These are phyloP conservation scores for Zancudomyces culisetae DNA, from an alignment of 371 early-diverging fungal species.

Conservation along the genomic window DNA sequence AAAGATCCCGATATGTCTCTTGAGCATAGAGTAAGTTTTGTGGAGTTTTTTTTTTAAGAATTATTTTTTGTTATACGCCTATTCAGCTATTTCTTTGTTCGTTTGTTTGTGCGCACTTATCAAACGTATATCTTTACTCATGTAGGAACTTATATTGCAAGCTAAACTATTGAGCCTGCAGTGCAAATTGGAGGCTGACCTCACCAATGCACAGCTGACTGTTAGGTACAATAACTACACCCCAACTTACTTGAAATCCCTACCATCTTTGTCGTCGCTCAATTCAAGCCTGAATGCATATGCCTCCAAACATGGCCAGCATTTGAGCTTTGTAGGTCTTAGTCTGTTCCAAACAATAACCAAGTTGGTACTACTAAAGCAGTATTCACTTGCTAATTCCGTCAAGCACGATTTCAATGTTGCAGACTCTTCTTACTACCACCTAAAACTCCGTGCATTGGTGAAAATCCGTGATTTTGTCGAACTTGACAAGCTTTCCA, in stretches of 20 bases:
- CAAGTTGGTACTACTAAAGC: conserved; percentile 51
- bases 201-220: not conserved
- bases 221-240: not conserved
- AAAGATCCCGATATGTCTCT: not conserved
- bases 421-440: conserved; percentile 76
- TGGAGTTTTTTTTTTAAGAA: no score
- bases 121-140: no score
- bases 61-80: no score
- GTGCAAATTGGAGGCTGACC: not conserved
- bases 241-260: not conserved
- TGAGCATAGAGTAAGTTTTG: not conserved
- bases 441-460: conserved; percentile 68
- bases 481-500: conserved; percentile 59
- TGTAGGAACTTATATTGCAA: not conserved
- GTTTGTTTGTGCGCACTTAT: no score
- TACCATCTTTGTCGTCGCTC: no score
- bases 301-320: conserved; percentile 6
- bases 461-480: conserved; percentile 72
- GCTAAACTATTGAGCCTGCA: not conserved
- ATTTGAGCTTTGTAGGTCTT: conserved; percentile 38
- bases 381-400: conserved; percentile 50
- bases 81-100: not conserved
- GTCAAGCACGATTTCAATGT: conserved; percentile 65
- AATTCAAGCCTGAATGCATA: no score
- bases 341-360: conserved; percentile 72